phyloP scores from a whole-genome alignment of 352 stramenopile species.

The Phytophthora ramorum region DNA sequence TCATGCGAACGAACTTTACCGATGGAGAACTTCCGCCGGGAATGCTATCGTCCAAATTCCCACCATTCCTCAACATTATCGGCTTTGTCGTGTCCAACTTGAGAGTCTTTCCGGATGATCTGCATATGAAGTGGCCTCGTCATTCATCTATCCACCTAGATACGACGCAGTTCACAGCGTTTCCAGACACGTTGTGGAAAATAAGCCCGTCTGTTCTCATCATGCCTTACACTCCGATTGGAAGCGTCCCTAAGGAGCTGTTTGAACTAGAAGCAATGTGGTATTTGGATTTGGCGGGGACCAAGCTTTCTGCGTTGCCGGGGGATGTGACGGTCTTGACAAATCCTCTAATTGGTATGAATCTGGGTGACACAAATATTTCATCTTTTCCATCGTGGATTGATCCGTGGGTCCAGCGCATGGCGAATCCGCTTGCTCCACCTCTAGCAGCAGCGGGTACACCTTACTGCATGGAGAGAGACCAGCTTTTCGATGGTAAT shows the following conservation, averaged over 20 bases:
- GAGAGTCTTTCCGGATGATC: constrained; percentile 27
- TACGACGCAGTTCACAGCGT: constrained; percentile 29
- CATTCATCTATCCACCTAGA: constrained; percentile 33
- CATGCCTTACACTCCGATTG: constrained; percentile 27
- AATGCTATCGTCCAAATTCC: constrained; percentile 28
- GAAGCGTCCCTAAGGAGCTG: constrained; percentile 26
- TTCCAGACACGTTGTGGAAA: constrained; percentile 29
- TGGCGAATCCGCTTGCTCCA: constrained; percentile 3
- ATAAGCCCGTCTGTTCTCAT: constrained; percentile 25
- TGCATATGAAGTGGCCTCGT: constrained; percentile 38
- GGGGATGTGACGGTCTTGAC: constrained; percentile 18
- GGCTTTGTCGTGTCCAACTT: constrained; percentile 40
- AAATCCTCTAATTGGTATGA: constrained; percentile 30
- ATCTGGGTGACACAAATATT: constrained; percentile 31
- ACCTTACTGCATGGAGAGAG: constrained; percentile 27
- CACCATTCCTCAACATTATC: constrained; percentile 25
- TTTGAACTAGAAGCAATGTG: constrained; percentile 34
- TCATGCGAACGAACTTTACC: constrained; percentile 32
- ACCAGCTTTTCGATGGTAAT: constrained; percentile 18
- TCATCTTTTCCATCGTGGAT: constrained; percentile 37
- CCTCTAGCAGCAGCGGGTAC: constrained; percentile 26
- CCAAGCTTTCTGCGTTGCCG: constrained; percentile 25
- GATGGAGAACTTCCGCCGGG: constrained; percentile 33
- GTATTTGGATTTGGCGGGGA: constrained; percentile 35
- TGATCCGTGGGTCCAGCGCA: constrained; percentile 26